Base-by-base conservation (phyloP, 805 yeast species). In the Wilhelminamyces savonicus region DNA sequence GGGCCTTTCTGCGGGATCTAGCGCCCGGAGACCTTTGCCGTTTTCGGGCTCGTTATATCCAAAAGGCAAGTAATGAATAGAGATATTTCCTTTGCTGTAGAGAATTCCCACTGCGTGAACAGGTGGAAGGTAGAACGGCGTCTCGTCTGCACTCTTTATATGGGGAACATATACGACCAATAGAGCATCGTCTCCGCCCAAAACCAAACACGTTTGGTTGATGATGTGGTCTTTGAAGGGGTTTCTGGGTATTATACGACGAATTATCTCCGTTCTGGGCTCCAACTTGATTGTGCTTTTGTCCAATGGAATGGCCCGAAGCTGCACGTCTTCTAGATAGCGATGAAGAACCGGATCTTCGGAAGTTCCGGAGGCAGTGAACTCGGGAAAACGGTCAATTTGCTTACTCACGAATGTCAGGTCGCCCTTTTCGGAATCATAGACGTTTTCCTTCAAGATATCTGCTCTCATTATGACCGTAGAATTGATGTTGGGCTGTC, bases 381-480 rank as follows among this genome's bases (percentile, higher is more conserved):
- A 59, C 21, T 52, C 54, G 1, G 70, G 70, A 6, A 50, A 21
- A 22, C 51, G 36, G 7, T 44, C 34, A 9, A 52, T 44, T 10
- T 40, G 30, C 29, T 54, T 50, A 33, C 60, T 52, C 7, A 41
- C 43, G 36, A 49, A 56, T 16, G 39, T 48, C 7, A 54, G 29
- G 11, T 48, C 52, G 4, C 60, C 59, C 7, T 54, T 45, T 5
- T 46, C 54, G 1, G 59, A 52, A 14, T 56, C 65, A 44, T 63
- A 75, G 5, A 46, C 54, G 32, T 59, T 59, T 41, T 77, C 81
- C 25, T 64, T 62, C 26, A 83, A 50, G 15, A 87, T 75, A 56
- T 90, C 97, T 0, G 97, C 94, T 41, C 97, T 63, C 56, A 90
- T 62, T 20, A 88, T 82, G 21, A 86, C 92, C 0, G 96, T 82